Conservation (phyloP, 495 filamentous ascomycete species). For the Bathelium albidoporum region DNA sequence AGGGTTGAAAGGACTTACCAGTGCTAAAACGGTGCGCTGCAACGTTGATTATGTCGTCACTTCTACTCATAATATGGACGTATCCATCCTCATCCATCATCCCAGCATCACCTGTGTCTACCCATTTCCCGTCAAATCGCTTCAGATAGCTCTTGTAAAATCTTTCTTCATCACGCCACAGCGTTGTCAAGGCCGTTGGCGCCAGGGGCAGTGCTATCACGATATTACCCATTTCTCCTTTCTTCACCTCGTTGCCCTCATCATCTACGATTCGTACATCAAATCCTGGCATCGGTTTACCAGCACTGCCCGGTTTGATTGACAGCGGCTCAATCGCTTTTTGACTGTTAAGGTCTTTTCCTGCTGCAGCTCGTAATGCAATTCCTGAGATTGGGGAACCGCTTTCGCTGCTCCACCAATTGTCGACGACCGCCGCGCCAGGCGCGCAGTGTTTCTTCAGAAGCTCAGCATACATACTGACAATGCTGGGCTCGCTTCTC, state of each 20-base stretch:
- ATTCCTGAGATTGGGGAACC: conserved; percentile 83
- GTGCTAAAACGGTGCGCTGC: conserved; percentile 88
- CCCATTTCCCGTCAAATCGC: conserved; percentile 66
- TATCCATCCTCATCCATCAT: conserved; percentile 75
- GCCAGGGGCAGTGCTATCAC: conserved; percentile 73
- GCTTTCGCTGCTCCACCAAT: conserved; percentile 94
- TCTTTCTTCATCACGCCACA: conserved; percentile 74
- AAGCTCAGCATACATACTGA: conserved; percentile 65
- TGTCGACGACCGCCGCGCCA: conserved; percentile 67
- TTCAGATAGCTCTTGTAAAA: conserved; percentile 76
- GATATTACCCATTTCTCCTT: conserved; percentile 80
- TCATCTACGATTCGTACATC: conserved; percentile 78
- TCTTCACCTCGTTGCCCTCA: conserved; percentile 54
- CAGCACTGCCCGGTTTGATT: conserved; percentile 76
- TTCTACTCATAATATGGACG: conserved; percentile 74
- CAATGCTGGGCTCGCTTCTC: conserved; percentile 76
- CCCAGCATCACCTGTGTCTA: conserved; percentile 87
- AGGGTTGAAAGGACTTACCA: conserved; percentile 39
- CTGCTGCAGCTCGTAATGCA: conserved; percentile 49
- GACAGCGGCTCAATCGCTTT: conserved; percentile 31
- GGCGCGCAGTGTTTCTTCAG: conserved; percentile 51
- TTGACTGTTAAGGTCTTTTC: conserved; percentile 30
- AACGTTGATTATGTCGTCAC: conserved; percentile 92
- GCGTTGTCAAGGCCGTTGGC: conserved; percentile 71
- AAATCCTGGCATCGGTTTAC: conserved; percentile 83